phyloP scores from a whole-genome alignment of 176 grass and related monocot species.

The Oryza australiensis region DNA sequence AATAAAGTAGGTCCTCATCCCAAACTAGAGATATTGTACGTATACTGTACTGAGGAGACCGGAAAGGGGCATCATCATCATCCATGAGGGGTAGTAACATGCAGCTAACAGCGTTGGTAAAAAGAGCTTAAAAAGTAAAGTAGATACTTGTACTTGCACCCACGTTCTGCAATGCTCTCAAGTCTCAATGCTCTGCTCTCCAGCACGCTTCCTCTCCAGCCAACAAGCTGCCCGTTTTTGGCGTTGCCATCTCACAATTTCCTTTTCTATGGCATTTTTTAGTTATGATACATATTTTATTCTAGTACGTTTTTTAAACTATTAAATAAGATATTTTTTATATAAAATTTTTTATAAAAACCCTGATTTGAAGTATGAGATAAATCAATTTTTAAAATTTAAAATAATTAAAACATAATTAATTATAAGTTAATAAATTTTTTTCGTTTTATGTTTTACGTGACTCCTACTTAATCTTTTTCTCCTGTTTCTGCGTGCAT shows the following conservation, averaged over 20 bases:
- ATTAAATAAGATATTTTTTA: too few relatives aligned
- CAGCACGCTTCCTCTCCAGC: not conserved
- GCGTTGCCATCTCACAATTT: not conserved
- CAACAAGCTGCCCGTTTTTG: not conserved
- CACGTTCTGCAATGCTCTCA: conserved; percentile 30
- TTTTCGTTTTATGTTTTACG: too few relatives aligned
- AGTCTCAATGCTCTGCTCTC: too few relatives aligned
- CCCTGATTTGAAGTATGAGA: too few relatives aligned
- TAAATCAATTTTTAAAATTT: too few relatives aligned
- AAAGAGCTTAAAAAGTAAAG: not conserved
- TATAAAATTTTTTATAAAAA: too few relatives aligned
- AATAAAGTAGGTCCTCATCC: conserved; percentile 15
- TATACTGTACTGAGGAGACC: not conserved
- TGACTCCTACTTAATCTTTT: too few relatives aligned
- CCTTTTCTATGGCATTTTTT: too few relatives aligned
- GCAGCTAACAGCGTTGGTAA: not conserved
- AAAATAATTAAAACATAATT: too few relatives aligned
- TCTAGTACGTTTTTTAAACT: too few relatives aligned
- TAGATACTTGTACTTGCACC: not conserved
- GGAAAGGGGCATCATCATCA: not conserved
- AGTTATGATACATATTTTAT: too few relatives aligned
- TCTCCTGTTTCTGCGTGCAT: not conserved
- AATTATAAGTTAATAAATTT: too few relatives aligned
- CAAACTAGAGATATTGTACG: not conserved
- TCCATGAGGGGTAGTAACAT: conserved; percentile 33